Conservation (phyloP, 768 basidiomycete species). For the Floccularia luteovirens region DNA sequence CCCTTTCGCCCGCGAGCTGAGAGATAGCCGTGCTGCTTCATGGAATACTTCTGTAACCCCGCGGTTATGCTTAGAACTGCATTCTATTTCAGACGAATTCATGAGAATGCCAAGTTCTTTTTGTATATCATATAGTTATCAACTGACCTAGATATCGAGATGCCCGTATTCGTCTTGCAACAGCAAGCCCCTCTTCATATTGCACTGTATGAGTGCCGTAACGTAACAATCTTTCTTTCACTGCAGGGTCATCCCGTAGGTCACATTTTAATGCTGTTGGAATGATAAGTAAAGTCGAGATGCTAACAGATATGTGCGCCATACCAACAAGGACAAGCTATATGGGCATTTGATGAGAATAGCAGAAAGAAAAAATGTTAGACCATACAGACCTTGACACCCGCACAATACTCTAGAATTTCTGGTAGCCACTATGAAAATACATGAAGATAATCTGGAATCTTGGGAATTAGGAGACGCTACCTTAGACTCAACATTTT, state of each 20-base stretch:
- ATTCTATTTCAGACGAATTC: conserved; percentile 46
- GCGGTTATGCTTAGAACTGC: conserved; percentile 94
- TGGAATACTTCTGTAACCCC: conserved; percentile 92
- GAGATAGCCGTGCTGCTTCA: conserved; percentile 82
- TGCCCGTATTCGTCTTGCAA: conserved; percentile 85
- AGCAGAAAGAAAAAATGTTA: background rate
- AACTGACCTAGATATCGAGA: conserved; percentile 86
- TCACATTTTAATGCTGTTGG: conserved; percentile 87
- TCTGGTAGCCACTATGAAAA: conserved; percentile 81
- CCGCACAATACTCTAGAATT: conserved; percentile 87
- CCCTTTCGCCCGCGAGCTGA: conserved; percentile 68
- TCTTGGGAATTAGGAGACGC: background rate
- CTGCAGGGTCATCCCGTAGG: conserved; percentile 74
- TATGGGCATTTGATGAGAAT: conserved; percentile 6
- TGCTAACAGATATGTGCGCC: conserved; percentile 19
- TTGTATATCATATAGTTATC: background rate
- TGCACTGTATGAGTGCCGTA: conserved; percentile 69
- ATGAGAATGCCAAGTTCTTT: background rate
- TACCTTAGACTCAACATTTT: conserved; percentile 93
- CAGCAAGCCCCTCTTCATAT: conserved; percentile 88
- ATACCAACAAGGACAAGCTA: conserved; percentile 85
- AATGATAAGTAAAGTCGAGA: conserved; percentile 5
- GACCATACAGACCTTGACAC: conserved; percentile 67
- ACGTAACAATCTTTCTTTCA: conserved; percentile 65
- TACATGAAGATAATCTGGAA: conserved; percentile 3